These are phyloP conservation scores for Notholithocarpus densiflorus DNA, from an alignment of 306 rosid genomes.

Conservation along the genomic window DNA sequence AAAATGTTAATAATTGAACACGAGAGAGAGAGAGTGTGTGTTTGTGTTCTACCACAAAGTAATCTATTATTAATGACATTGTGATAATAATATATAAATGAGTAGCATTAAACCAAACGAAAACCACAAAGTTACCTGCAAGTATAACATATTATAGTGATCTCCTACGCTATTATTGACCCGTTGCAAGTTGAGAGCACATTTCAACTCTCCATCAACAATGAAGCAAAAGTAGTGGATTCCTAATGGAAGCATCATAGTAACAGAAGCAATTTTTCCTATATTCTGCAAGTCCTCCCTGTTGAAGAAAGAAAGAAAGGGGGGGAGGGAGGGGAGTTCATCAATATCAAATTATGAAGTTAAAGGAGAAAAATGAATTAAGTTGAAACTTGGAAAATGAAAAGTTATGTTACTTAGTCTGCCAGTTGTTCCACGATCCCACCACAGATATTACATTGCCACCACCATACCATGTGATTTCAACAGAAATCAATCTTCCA, in stretches of 20 bases:
- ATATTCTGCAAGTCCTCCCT: slow-evolving; percentile 61
- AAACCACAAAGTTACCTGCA: slow-evolving; percentile 54
- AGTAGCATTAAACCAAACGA: background rate
- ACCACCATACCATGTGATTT: too few relatives aligned
- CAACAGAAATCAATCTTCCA: too few relatives aligned
- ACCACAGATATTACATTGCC: too few relatives aligned
- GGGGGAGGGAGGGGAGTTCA: slow-evolving; percentile 15
- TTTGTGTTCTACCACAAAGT: background rate
- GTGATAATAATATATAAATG: background rate
- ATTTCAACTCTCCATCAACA: slow-evolving; percentile 64
- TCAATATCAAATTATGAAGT: slow-evolving; percentile 10
- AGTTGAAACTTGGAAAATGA: background rate
- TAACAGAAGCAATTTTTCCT: slow-evolving; percentile 35
- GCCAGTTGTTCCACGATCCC: too few relatives aligned
- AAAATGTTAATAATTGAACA: background rate
- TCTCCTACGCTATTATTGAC: slow-evolving; percentile 40
- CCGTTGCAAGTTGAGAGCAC: slow-evolving; percentile 74
- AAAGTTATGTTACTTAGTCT: too few relatives aligned
- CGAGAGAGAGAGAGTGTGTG: too few relatives aligned
- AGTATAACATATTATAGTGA: slow-evolving; percentile 71
- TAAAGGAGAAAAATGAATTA: slow-evolving; percentile 1
- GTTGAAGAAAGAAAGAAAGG: slow-evolving; percentile 13
- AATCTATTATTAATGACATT: background rate
- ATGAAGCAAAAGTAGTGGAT: slow-evolving; percentile 69
- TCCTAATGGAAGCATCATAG: slow-evolving; percentile 59